Conservation (phyloP, 306 rosid species). For the Parietaria judaica region DNA sequence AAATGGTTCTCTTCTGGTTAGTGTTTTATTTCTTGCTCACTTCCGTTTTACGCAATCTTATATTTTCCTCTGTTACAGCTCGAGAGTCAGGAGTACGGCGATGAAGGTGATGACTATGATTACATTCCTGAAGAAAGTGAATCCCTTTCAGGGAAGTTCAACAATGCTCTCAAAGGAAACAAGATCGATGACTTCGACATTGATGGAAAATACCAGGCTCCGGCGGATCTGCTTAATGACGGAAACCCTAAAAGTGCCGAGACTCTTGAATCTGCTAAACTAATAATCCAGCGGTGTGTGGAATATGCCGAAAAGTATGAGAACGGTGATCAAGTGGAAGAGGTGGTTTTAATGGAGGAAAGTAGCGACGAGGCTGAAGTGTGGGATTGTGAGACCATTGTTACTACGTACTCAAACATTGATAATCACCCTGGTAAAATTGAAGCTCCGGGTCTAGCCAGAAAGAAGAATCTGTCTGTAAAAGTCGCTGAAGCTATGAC, state of each 20-base stretch:
- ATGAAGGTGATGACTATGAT: constrained; percentile 25
- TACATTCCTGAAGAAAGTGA: constrained; percentile 51
- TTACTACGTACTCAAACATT: constrained; percentile 70
- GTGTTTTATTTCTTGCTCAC: neutral
- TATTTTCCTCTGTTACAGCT: constrained; percentile 32
- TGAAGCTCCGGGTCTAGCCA: constrained; percentile 42
- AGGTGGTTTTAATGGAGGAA: constrained; percentile 47
- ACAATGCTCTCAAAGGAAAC: constrained; percentile 30
- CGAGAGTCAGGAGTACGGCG: constrained; percentile 49
- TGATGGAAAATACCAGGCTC: constrained; percentile 50
- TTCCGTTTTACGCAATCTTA: constrained; percentile 10
- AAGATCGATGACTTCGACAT: constrained; percentile 38
- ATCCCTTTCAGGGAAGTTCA: constrained; percentile 62
- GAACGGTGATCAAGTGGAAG: constrained; percentile 44
- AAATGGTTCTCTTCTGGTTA: too few relatives aligned
- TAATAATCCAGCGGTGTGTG: constrained; percentile 55
- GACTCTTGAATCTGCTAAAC: constrained; percentile 43
- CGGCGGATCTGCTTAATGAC: constrained; percentile 53
- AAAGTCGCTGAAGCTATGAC: constrained; percentile 44
- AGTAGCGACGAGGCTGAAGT: constrained; percentile 83
- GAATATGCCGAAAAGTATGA: constrained; percentile 78
- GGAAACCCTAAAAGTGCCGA: constrained; percentile 29
- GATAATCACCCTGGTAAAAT: constrained; percentile 89
- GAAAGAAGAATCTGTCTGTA: constrained; percentile 72
- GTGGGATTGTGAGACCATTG: constrained; percentile 91